These are phyloP conservation scores for Suillus placidus DNA, from an alignment of 768 basidiomycete genomes.

Conservation along the genomic window DNA sequence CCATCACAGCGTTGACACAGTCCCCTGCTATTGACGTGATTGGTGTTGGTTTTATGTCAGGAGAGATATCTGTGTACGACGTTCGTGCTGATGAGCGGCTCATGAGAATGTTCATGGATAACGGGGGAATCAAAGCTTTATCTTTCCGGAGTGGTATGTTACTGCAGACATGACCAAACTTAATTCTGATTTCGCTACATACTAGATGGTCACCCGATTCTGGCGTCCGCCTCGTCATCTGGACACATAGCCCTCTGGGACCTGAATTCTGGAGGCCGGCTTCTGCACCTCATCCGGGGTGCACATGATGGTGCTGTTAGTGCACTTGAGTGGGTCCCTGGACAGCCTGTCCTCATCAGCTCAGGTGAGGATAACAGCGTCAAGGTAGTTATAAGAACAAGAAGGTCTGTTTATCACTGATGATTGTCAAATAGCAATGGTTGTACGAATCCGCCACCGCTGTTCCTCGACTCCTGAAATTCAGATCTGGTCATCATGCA, in stretches of 20 bases:
- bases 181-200: not conserved
- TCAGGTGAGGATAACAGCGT: slow-evolving; percentile 95
- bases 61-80: slow-evolving; percentile 88
- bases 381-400: slow-evolving; percentile 57
- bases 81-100: slow-evolving; percentile 87
- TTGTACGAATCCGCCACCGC: slow-evolving; percentile 89
- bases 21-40: slow-evolving; percentile 96
- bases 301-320: slow-evolving; percentile 89
- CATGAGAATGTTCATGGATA: slow-evolving; percentile 90
- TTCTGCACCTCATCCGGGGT: slow-evolving; percentile 83
- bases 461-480: slow-evolving; percentile 86
- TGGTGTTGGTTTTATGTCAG: slow-evolving; percentile 88
- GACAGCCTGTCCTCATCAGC: slow-evolving; percentile 88
- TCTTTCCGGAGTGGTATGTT: slow-evolving; percentile 83
- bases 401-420: not conserved
- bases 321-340: slow-evolving; percentile 87
- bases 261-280: slow-evolving; percentile 75
- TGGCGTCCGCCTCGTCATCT: slow-evolving; percentile 83
- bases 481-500: slow-evolving; percentile 86
- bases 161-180: not conserved
- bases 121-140: slow-evolving; percentile 72
- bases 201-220: slow-evolving; percentile 82
- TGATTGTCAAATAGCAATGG: slow-evolving; percentile 78
- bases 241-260: slow-evolving; percentile 96
- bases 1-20: slow-evolving; percentile 82